Base-by-base conservation (phyloP, 257 asterid species). In the Ocimum tenuiflorum region DNA sequence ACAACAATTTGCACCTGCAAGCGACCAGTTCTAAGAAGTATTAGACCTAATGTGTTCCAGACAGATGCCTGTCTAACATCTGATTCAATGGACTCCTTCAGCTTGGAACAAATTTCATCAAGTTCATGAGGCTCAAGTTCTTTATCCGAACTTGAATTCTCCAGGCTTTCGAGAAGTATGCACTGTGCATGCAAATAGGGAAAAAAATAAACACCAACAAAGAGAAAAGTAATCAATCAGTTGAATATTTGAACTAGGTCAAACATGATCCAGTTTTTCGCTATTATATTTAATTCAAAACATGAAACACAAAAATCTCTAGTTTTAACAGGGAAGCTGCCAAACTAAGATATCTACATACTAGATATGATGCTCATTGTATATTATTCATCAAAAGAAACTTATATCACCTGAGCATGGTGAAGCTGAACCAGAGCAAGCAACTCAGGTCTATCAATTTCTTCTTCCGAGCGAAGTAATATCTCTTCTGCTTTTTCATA, bases 401-500 rank as follows among this genome's bases (percentile, higher is more conserved):
- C 62, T 58, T 42, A 10, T 22, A 20, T 31, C 59, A 86, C 97
- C 95, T 94, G 97, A 51, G 99, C 97, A 76, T 84, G 99, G 76
- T 94, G 99, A 75, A 86, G 87, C 83, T 86, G 96, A 75, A 94
- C 87, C 78, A 88, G 53, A 45, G 96, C 87, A 58, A 90, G 97
- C 75, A 94, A 79, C 86, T 94, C 99, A 20, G 97, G 99, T 63
- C 99, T 74, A 77, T 94, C 97, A 69, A 90, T 84, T 74, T 82
- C 97, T 83, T 94, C 99, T 70, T 90, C 97, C 48, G 96, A 79
- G 27, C 96, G 94, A 75, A 90, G 90, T 72, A 94, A 82, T 77
- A 94, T 90, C 81, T 90, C 97, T 20, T 85, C 80, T 15, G 99
- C 97, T 75, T 94, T 94, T 81, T 88, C 96, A 77, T 90, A 90